Conservation (phyloP, 805 yeast genomes). For the Lachancea cidri region DNA sequence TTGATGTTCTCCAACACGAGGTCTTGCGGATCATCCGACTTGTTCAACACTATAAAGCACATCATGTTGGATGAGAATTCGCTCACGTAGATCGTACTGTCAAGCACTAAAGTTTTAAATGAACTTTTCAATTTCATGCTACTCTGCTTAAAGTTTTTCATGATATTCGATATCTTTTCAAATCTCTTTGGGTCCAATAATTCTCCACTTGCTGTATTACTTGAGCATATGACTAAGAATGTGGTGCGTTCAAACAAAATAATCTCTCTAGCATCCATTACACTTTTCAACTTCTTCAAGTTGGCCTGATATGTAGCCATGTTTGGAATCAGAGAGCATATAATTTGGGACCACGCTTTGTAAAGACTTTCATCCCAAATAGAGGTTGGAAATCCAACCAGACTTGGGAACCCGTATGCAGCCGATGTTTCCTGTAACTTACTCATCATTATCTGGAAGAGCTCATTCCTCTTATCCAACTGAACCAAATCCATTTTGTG, state of each 20-base stretch:
- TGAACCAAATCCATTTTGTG: constrained; percentile 97
- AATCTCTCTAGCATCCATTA: constrained; percentile 82
- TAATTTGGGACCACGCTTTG: constrained; percentile 96
- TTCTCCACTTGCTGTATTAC: constrained; percentile 25
- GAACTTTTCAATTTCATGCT: constrained; percentile 83
- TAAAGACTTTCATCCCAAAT: constrained; percentile 96
- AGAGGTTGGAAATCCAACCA: constrained; percentile 88
- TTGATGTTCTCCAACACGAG: constrained; percentile 52
- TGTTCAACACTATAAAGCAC: constrained; percentile 54
- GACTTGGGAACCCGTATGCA: constrained; percentile 56
- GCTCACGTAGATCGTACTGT: constrained; percentile 50
- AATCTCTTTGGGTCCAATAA: constrained; percentile 82
- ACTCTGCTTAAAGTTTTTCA: constrained; percentile 91
- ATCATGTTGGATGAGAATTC: constrained; percentile 56
- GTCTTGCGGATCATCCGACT: constrained; percentile 30
- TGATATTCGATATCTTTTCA: constrained; percentile 88
- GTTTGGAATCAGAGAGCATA: constrained; percentile 91
- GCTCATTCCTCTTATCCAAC: constrained; percentile 74
- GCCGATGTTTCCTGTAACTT: constrained; percentile 70
- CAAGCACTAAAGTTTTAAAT: constrained; percentile 68
- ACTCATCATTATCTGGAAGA: constrained; percentile 79
- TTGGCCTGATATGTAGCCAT: constrained; percentile 75
- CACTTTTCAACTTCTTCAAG: constrained; percentile 62
- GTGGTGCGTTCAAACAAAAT: constrained; percentile 92
- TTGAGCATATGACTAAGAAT: constrained; percentile 55